Percentiles rank a stretch among this genome's conserved stretches.
Conservation (phyloP, 352 stramenopile genomes). For the Phytophthora constricta region DNA sequence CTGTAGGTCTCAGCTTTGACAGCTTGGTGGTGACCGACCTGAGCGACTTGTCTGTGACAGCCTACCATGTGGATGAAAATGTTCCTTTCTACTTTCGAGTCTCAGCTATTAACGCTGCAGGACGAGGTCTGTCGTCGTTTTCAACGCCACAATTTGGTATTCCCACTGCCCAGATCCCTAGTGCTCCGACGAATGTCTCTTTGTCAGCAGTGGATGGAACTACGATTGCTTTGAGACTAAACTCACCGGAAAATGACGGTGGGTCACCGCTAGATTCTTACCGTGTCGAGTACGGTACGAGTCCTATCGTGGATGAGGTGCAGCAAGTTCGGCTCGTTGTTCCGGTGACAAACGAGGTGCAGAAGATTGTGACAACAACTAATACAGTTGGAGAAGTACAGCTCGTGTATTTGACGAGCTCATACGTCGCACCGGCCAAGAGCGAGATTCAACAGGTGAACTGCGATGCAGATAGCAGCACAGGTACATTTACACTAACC, state of each 20-base stretch:
- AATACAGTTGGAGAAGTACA: slow-evolving; percentile 87
- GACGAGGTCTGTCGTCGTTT: slow-evolving; percentile 64
- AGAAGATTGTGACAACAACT: slow-evolving; percentile 78
- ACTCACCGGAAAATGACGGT: slow-evolving; percentile 83
- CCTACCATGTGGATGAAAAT: slow-evolving; percentile 91
- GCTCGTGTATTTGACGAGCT: slow-evolving; percentile 86
- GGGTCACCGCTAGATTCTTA: slow-evolving; percentile 90
- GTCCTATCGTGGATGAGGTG: slow-evolving; percentile 84
- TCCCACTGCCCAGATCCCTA: slow-evolving; percentile 85
- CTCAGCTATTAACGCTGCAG: slow-evolving; percentile 91
- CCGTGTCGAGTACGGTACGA: slow-evolving; percentile 89
- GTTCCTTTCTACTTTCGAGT: slow-evolving; percentile 96
- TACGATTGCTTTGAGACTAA: slow-evolving; percentile 83
- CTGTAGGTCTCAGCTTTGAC: slow-evolving; percentile 80
- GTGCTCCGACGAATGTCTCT: slow-evolving; percentile 68
- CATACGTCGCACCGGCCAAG: slow-evolving; percentile 55
- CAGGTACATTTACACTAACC: slow-evolving; percentile 84
- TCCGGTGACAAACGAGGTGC: slow-evolving; percentile 74
- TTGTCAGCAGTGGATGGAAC: slow-evolving; percentile 89
- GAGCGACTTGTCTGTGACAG: slow-evolving; percentile 79
- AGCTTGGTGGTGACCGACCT: slow-evolving; percentile 90
- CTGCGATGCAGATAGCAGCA: slow-evolving; percentile 89
- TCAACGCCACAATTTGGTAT: slow-evolving; percentile 87
- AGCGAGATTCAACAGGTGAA: slow-evolving; percentile 91
- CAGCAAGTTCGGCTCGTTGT: slow-evolving; percentile 70